Evolutionary conservation across 345 rosid genomes (phyloP).

Genomic region (Eutrema heterophyllum): DNA sequence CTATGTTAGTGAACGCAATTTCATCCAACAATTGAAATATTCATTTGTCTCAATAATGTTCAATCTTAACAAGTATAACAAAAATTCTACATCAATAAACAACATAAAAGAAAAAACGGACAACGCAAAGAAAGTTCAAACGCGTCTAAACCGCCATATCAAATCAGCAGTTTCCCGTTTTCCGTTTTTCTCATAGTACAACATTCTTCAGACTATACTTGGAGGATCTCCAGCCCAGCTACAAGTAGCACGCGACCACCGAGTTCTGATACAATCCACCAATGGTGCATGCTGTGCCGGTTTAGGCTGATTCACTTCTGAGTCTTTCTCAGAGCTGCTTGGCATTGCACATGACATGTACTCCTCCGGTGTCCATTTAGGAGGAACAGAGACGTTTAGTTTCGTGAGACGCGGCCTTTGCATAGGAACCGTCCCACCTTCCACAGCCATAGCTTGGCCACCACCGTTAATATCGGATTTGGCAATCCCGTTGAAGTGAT

Average conservation of each 20-base stretch:
- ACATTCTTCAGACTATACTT: conserved; percentile 71
- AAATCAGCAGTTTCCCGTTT: conserved; percentile 22
- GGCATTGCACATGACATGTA: conserved; percentile 67
- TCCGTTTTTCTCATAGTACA: conserved; percentile 12
- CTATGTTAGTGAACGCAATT: neutral
- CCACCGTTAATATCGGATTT: conserved; percentile 82
- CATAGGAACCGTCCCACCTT: conserved; percentile 49
- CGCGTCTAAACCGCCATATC: conserved; percentile 17
- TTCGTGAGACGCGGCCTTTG: conserved; percentile 98
- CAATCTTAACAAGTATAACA: neutral
- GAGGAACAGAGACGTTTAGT: conserved; percentile 89
- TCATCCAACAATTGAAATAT: conserved; percentile 32
- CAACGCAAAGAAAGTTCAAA: conserved; percentile 23
- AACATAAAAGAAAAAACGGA: conserved; percentile 19
- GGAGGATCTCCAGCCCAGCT: conserved; percentile 96
- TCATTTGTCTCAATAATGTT: conserved; percentile 13
- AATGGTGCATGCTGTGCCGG: conserved; percentile 86
- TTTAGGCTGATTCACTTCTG: conserved; percentile 62
- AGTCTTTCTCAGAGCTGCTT: conserved; percentile 47
- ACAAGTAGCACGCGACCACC: conserved; percentile 91
- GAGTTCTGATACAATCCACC: conserved; percentile 90
- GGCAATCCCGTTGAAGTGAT: conserved; percentile 97
- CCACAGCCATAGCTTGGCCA: conserved; percentile 35
- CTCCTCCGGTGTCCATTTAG: conserved; percentile 99
- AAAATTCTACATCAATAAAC: conserved; percentile 25